A percentile compares a stretch with the other conserved stretches of the same genome.
phyloP scores from a whole-genome alignment of 352 stramenopile genomes.

The Blastocystis sp. region DNA sequence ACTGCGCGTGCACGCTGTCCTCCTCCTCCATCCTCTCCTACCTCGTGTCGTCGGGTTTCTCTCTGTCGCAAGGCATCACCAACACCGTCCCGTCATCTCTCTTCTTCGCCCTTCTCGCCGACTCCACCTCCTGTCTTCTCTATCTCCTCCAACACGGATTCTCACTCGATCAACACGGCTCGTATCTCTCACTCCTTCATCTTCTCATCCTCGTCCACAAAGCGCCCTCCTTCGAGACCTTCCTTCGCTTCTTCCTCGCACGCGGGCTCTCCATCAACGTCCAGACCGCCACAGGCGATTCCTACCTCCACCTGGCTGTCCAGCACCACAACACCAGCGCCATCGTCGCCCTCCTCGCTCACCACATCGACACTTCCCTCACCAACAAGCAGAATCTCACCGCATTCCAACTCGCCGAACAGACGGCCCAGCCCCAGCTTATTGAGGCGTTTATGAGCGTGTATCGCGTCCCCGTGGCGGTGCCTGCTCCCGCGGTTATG shows the following conservation, averaged over 20 bases:
- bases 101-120: constrained; percentile 34
- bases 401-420: neutral
- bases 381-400: neutral
- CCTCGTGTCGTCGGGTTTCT: neutral
- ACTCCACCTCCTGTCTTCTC: neutral
- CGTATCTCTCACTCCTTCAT: neutral
- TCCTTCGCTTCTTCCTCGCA: neutral
- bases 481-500: neutral
- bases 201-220: neutral
- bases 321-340: neutral
- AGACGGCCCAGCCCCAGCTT: neutral
- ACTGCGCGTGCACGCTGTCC: constrained; percentile 27
- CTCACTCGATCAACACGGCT: neutral
- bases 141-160: neutral
- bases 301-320: neutral
- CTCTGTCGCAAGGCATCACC: neutral
- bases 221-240: neutral
- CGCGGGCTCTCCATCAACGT: constrained; percentile 2
- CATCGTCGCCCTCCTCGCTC: neutral
- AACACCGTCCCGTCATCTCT: neutral
- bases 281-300: neutral
- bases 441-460: neutral
- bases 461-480: neutral
- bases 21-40: constrained; percentile 4
- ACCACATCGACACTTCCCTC: neutral